phyloP scores from a whole-genome alignment of 2,329 filamentous ascomycete genomes.

The Sclerotinia spermophila region DNA sequence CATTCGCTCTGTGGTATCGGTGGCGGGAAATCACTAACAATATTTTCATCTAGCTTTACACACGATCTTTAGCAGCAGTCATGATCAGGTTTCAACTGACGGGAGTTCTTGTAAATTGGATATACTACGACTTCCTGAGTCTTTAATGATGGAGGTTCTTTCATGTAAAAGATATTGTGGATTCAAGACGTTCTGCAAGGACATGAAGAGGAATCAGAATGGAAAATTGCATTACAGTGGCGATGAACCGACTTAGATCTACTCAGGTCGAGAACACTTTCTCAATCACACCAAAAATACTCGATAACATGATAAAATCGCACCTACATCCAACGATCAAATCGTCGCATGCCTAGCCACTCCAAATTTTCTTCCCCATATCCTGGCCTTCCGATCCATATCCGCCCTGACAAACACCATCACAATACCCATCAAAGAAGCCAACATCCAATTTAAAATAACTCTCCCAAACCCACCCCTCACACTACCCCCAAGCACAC shows the following conservation, averaged over 20 bases:
- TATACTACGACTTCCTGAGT: no score
- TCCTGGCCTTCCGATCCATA: conserved; percentile 11
- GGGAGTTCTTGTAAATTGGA: background rate
- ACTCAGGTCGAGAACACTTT: background rate
- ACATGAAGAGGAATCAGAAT: background rate
- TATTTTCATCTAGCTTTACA: background rate
- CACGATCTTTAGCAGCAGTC: accelerated
- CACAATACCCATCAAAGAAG: conserved; percentile 4
- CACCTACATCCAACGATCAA: background rate
- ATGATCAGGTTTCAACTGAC: background rate
- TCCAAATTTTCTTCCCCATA: conserved; percentile 9
- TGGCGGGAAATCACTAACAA: background rate
- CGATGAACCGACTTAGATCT: background rate
- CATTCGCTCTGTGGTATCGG: background rate
- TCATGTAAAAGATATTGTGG: background rate
- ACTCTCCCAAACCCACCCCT: background rate
- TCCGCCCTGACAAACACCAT: conserved; percentile 14
- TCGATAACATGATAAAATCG: background rate
- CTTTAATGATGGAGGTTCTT: no score
- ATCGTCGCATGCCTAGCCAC: background rate
- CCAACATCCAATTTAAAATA: background rate
- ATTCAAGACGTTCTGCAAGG: background rate
- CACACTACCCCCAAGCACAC: conserved; percentile 55
- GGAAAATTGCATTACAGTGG: background rate
- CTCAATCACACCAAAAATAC: background rate